A percentile compares a stretch with the other conserved stretches of the same genome.
phyloP scores from a whole-genome alignment of 2,329 filamentous ascomycete species.

The Colletotrichum musae region DNA sequence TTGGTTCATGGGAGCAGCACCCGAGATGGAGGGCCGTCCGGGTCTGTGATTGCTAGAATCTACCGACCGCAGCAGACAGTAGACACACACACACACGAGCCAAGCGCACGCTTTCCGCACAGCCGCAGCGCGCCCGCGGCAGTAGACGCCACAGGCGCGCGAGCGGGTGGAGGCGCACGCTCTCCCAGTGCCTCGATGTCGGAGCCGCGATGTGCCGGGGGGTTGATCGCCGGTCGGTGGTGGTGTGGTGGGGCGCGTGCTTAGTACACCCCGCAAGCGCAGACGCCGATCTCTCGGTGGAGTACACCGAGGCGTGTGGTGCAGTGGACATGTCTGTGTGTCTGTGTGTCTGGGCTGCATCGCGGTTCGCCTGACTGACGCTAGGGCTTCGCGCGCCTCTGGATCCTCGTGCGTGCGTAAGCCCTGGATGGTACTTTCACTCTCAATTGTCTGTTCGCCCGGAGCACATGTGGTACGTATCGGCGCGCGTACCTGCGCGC shows the following conservation, averaged over 20 bases:
- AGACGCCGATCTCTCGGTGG: slow-evolving; percentile 5
- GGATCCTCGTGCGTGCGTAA: neutral
- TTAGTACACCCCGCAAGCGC: slow-evolving; percentile 4
- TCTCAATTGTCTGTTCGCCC: neutral
- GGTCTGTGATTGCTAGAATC: too few relatives aligned
- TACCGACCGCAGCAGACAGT: too few relatives aligned
- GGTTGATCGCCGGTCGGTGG: neutral
- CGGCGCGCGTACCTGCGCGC: too few relatives aligned
- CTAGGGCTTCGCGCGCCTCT: slow-evolving; percentile 24
- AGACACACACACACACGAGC: too few relatives aligned
- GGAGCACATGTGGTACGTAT: too few relatives aligned
- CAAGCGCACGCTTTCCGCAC: slow-evolving; percentile 2
- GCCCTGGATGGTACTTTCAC: neutral
- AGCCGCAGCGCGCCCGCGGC: neutral
- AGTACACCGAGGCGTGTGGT: too few relatives aligned
- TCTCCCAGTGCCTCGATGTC: slow-evolving; percentile 1
- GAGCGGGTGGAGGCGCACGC: slow-evolving; percentile 17
- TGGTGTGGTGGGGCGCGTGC: neutral
- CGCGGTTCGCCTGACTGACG: slow-evolving; percentile 15
- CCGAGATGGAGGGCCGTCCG: too few relatives aligned
- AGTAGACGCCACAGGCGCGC: slow-evolving; percentile 26
- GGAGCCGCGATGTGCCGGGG: too few relatives aligned
- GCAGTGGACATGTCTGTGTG: too few relatives aligned
- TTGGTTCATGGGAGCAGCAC: too few relatives aligned
- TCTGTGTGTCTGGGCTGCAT: neutral